Evolutionary conservation across 164 flowering plant species (phyloP), one percentile per base, ranked within the genome.

Genomic region (Nymphaea thermarum): DNA sequence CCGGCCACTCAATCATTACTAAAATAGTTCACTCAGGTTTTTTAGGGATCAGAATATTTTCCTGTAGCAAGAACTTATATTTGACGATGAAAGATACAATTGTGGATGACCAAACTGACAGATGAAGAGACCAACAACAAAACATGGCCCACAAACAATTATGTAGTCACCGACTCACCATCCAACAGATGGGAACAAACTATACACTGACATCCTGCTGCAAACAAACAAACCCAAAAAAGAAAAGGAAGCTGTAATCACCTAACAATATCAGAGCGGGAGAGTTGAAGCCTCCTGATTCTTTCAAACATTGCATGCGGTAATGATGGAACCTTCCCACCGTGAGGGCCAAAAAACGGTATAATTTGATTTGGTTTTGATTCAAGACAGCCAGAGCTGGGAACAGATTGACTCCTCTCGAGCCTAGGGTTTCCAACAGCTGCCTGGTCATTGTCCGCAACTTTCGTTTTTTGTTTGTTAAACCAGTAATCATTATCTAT

Each of bases 201-300:
- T 25, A 25, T 25, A 25, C 36, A 25, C 36, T 25, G 1, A 25
- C 36, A 25, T 25, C 36, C 36, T 25, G 36, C 36, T 25, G 36
- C 36, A 25, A 25, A 25, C 36, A 25, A 25, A 25, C 36, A 25
- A 25, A 25, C 36, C 36, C 0, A 25, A 25, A 25, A 51, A 62
- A 62, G 10, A 6, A 62, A 12, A 62, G n/a, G 18, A 66, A 43
- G 17, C 14, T 60, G 4, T 43, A 65, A 86, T 85, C 82, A 89
- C 98, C 78, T 86, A 78, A 89, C 80, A 45, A 92, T 72, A 64
- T 86, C 87, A 4, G 79, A 62, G 42, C 96, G 90, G 65, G 94
- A 82, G 72, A 92, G 68, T n/a, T 87, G 90, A 63, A 92, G 83
- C 66, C 64, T 78, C 74, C 72, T 86, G 67, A 90, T 67, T 3